Base-by-base conservation (phyloP, 768 basidiomycete species). In the Tremella mesenterica region DNA sequence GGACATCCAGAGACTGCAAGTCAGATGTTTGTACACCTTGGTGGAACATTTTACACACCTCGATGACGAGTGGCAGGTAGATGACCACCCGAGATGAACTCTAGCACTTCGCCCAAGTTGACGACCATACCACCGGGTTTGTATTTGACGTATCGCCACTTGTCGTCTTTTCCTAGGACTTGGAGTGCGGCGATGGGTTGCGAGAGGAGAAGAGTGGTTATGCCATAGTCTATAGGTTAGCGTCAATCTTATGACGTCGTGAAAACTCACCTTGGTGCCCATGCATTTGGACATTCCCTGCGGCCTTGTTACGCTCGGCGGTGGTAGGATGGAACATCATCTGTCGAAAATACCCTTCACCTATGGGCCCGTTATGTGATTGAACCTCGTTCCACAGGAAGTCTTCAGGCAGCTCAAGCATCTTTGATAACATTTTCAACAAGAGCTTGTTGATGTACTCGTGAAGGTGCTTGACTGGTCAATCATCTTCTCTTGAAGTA, bases 71-170 rank as follows among this genome's bases (percentile, higher is more conserved):
- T 67, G 2, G 65, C 63, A 18, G 54, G 59, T 51, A 67, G 60
- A 27, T 62, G 47, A 29, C 56, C 59, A 14, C 59, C 62, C 9
- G 59, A 60, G 20, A 64, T 31, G 31, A 64, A 50, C 57, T 65
- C 63, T 12, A 65, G 48, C 8, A 56, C 56, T 48, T 64, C 63
- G 18, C 63, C 63, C 21, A 64, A 45, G 48, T 64, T 64, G 51
- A 59, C 47, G 21, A 61, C 58, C 21, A 65, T 28, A 1, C 49
- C 58, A 10, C 60, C 63, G 12, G 51, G 50, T 9, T 52, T 54
- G 53, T 65, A 65, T 13, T 47, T 50, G 13, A 65, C 63, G 41
- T 62, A 65, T 25, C 59, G 44, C 63, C 63, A 65, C 33, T 59
- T 39, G 13, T 57, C 52, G 34, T 65, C 63, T 7, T 38, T n/a